These are phyloP conservation scores for Phytophthora agathidicida DNA, from an alignment of 352 stramenopile genomes.

Conservation along the genomic window DNA sequence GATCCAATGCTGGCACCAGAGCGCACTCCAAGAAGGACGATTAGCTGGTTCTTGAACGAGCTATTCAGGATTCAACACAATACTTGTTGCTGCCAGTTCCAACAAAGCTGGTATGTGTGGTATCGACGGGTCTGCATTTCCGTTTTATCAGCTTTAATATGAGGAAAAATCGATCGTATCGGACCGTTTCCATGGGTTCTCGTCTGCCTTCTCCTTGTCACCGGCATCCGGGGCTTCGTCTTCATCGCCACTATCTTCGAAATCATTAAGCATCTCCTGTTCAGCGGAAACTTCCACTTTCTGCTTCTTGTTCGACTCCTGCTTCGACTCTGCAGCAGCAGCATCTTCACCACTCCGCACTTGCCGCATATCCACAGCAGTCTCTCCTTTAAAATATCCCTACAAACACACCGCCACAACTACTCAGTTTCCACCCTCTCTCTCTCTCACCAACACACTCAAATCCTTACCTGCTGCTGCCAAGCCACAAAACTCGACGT, in stretches of 20 bases:
- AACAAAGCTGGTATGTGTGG: background rate
- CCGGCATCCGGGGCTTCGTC: conserved; percentile 22
- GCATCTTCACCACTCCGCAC: conserved; percentile 11
- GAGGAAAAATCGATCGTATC: conserved; percentile 77
- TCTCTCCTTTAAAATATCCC: conserved; percentile 82
- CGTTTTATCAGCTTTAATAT: conserved; percentile 43
- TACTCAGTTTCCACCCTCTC: background rate
- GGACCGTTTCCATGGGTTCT: conserved; percentile 64
- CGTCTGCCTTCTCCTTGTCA: conserved; percentile 18
- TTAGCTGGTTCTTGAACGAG: conserved; percentile 19
- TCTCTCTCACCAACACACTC: background rate
- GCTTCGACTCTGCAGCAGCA: conserved; percentile 2
- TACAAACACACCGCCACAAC: conserved; percentile 20
- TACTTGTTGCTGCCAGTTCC: background rate
- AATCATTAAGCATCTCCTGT: conserved; percentile 86
- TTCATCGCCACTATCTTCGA: conserved; percentile 82
- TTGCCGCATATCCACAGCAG: conserved; percentile 75
- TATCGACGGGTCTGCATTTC: conserved; percentile 21
- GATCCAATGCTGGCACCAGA: conserved; percentile 22
- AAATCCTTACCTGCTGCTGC: conserved; percentile 62
- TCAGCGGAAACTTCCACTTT: conserved; percentile 62
- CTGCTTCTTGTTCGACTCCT: conserved; percentile 23
- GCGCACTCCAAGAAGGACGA: conserved; percentile 69
- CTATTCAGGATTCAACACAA: background rate
- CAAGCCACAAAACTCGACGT: conserved; percentile 78